Evolutionary conservation across 2,329 filamentous ascomycete species (phyloP), one percentile per base, ranked within the genome.

Genomic region (Dendrostoma leiphaemia): DNA sequence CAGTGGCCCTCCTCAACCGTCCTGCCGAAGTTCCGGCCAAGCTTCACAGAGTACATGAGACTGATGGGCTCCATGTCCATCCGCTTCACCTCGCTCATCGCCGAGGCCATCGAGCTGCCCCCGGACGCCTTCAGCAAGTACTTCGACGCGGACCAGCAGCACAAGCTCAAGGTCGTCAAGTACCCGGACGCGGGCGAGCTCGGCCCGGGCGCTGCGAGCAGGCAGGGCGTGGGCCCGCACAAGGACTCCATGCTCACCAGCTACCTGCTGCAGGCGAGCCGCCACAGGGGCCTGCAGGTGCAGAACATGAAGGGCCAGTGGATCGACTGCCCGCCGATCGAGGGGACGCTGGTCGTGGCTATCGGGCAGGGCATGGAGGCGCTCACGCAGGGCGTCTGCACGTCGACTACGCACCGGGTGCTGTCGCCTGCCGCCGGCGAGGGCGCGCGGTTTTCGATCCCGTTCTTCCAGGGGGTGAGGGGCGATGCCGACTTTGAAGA

Each of bases 281-380:
- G 77, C n/a, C 91, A 95, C 68, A 77, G 73, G 24, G 90, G 90
- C 0, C 73, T 96, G 59, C 90, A 96, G 73, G 90, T 90, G 28
- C 91, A 94, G 70, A 95, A 95, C 70, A 80, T 86, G 54, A 69
- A 73, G 31, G 91, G 91, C 29, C 71, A 83, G 58, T 96, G 91
- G 91, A 86, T 96, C 63, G 89, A 93, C 70, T 91, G 86, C 65
- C 84, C 87, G 60, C 91, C 91, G 0, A 77, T 91, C 29, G 74
- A 78, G 19, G 88, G 87, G 2, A 94, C 91, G 45, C 79, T 95
- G 4, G 91, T 96, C 2, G 90, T 96, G 1, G 90, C 90, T 8
- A 91, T 96, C 62, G 91, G 91, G 0, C 91, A 95, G 71, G 91
- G 89, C 0, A 80, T 96, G 64, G 91, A 96, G 74, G 91, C 91